phyloP scores from a whole-genome alignment of 176 grass and related monocot species.

The sorghum (Sorghum bicolor) region Sorghum_bicolor_NCBIv3 NC_012870.2:11941501-11942000 shows the following conservation, averaged over 20 bases:
- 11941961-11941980: constrained; percentile 81
- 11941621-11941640: constrained; percentile 75
- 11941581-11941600: neutral
- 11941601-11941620: constrained; percentile 82
- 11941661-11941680: constrained; percentile 65
- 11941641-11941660: constrained; percentile 75
- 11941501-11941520: too few relatives aligned
- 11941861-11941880: neutral
- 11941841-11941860: neutral
- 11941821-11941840: neutral
- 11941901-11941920: constrained; percentile 36
- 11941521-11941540: too few relatives aligned
- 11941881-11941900: neutral
- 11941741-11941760: neutral
- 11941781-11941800: neutral
- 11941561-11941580: neutral
- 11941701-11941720: constrained; percentile 57
- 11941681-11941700: constrained; percentile 94
- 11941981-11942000: constrained; percentile 86
- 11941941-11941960: constrained; percentile 86
- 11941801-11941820: neutral
- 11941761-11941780: constrained; percentile 29
- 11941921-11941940: constrained; percentile 73
- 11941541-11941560: too few relatives aligned
- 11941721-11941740: constrained; percentile 81